Percentiles rank a stretch among this genome's conserved stretches.
Conservation (phyloP, 2,329 filamentous ascomycete genomes). For the Lachnellula cervina region DNA sequence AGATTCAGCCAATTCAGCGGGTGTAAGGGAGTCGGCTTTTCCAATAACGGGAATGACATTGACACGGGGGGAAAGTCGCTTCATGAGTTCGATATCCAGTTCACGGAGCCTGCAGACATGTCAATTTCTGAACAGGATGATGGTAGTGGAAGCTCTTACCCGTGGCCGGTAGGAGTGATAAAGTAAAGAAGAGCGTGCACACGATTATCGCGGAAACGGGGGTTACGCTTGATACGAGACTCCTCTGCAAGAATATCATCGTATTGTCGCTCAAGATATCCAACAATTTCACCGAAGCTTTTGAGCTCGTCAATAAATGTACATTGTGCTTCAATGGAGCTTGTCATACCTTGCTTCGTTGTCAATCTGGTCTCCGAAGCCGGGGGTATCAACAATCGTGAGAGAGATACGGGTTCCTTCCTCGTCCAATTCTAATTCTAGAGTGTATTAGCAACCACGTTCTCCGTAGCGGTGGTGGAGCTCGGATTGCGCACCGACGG, state of each 20-base stretch:
- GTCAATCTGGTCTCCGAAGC: constrained; percentile 98
- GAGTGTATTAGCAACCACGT: constrained; percentile 30
- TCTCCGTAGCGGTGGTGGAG: neutral
- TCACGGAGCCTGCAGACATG: constrained; percentile 71
- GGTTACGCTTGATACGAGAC: constrained; percentile 99
- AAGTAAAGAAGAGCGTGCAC: constrained; percentile 98
- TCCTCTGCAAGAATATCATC: constrained; percentile 99
- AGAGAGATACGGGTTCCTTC: constrained; percentile 97
- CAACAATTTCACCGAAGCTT: constrained; percentile 95
- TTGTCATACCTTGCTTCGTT: constrained; percentile 83
- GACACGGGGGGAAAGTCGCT: constrained; percentile 93
- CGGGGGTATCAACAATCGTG: constrained; percentile 97
- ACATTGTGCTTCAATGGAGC: neutral
- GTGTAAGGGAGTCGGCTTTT: constrained; percentile 95
- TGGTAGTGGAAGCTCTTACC: constrained; percentile 48
- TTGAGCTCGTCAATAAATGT: constrained; percentile 27
- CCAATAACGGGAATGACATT: constrained; percentile 99
- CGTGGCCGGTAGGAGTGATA: constrained; percentile 96
- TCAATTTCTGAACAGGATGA: constrained; percentile 12
- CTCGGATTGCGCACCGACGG: constrained; percentile 67
- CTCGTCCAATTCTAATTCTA: constrained; percentile 93
- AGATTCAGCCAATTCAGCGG: constrained; percentile 92
- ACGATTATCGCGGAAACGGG: constrained; percentile 97
- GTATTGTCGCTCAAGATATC: constrained; percentile 98
- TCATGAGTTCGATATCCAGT: constrained; percentile 99